These are phyloP conservation scores for Rhizoclosmatium globosum DNA, from an alignment of 192 early-diverging fungal species.

Conservation along the genomic window DNA sequence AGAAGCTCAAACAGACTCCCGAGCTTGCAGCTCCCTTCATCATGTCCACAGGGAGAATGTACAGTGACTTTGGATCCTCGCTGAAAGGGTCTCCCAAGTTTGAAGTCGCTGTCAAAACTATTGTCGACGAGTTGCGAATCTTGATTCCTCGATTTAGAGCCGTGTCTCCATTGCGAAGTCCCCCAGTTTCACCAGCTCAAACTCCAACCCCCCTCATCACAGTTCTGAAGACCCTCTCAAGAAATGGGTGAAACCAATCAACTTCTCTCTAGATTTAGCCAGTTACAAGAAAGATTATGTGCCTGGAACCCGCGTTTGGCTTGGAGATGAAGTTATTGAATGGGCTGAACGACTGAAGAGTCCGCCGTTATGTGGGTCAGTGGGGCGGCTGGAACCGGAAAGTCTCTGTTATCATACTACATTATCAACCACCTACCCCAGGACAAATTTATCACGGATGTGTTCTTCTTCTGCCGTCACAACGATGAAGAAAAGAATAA, in stretches of 20 bases:
- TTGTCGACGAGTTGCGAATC: background rate
- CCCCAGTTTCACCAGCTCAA: too few relatives aligned
- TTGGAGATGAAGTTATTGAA: background rate
- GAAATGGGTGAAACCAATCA: slow-evolving; percentile 30
- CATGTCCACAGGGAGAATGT: slow-evolving; percentile 20
- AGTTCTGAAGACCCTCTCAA: background rate
- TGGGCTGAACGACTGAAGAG: slow-evolving; percentile 12
- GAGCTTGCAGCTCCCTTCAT: slow-evolving; percentile 8
- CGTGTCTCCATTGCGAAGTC: background rate
- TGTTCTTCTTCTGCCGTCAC: slow-evolving; percentile 39
- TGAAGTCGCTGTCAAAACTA: background rate
- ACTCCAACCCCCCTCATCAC: background rate
- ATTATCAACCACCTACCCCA: slow-evolving; percentile 1
- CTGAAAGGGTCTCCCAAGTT: background rate
- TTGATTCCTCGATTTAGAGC: background rate
- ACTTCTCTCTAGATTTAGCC: slow-evolving; percentile 20
- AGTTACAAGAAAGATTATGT: slow-evolving; percentile 19
- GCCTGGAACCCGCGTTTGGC: slow-evolving; percentile 25
- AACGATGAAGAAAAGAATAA: slow-evolving; percentile 29
- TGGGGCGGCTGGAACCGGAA: slow-evolving; percentile 36
- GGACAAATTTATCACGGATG: slow-evolving; percentile 19
- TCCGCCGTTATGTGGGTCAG: slow-evolving; percentile 23
- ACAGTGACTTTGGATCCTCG: slow-evolving; percentile 13
- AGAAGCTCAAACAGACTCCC: too few relatives aligned
- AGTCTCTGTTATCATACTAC: slow-evolving; percentile 27